Base-by-base conservation (phyloP, 305 asterid species). In the Rubia balearica region DNA sequence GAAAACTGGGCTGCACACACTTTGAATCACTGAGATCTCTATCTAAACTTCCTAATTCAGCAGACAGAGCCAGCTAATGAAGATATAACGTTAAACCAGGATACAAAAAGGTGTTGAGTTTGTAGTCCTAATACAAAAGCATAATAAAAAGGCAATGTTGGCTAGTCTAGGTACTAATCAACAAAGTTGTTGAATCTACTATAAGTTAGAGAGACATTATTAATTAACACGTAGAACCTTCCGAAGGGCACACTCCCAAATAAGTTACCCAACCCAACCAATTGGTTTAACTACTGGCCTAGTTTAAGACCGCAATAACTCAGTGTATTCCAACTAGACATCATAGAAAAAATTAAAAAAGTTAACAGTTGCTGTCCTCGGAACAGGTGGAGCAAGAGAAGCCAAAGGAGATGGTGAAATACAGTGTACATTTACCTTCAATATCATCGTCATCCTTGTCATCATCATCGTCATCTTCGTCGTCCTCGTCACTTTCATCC, bases 401-500 rank as follows among this genome's bases (percentile, higher is more conserved):
- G 17, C 55, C 19, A 46, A 66, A 22, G 43, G 43, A n/a, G 8
- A 42, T 3, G 4, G 13, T 45, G 2, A 46, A 6, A 67, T 11
- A 12, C 19, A 45, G 8, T 30, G 46, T 43, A 74, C 64, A 61
- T 57, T 64, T 75, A 89, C 97, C 97, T 83, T 90, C 96, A 69
- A 67, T 84, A 2, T 87, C 96, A 76, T 84, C 91, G 8, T 87
- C 93, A 64, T 81, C 81, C 65, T 79, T 73, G 49, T 88, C 95
- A 11, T 84, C 95, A 13, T 84, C 95, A 5, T 90, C 97, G 0
- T 88, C 91, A 1, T 88, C 92, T 0, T 87, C 90, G 0, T 89
- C 94, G 0, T 87, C 92, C 0, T 86, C 94, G 1, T 89, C 94
- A 27, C 86, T 92, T 74, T 90, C 97, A 69, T 64, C 82, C 80